Percentiles rank a stretch among this genome's conserved stretches.
These are phyloP conservation scores for Fusarium nematophilum DNA, from an alignment of 2,329 filamentous ascomycete species.

Conservation along the genomic window DNA sequence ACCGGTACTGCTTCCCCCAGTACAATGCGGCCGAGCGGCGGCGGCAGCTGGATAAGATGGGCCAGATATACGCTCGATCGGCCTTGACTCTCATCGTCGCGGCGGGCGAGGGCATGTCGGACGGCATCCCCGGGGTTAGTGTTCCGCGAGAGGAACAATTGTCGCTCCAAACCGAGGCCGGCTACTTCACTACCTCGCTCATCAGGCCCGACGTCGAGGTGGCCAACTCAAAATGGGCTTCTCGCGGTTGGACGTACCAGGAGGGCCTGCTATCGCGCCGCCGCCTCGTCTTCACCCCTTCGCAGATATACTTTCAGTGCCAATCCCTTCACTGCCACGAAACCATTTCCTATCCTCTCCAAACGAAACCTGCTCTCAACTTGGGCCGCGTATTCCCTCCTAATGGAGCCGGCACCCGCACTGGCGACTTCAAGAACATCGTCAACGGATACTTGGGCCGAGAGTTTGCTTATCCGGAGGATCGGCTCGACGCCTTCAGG, in stretches of 20 bases:
- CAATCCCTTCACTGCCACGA: conserved; percentile 52
- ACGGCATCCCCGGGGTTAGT: conserved; percentile 51
- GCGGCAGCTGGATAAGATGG: conserved; percentile 47
- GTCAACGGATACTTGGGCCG: conserved; percentile 49
- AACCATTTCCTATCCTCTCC: conserved; percentile 48
- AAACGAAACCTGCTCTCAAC: conserved; percentile 45
- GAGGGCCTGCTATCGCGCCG: conserved; percentile 51
- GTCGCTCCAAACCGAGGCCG: conserved; percentile 48
- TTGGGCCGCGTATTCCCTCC: conserved; percentile 49
- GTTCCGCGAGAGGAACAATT: conserved; percentile 49
- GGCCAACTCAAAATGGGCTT: conserved; percentile 49
- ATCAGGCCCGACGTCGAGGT: conserved; percentile 51
- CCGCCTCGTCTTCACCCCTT: conserved; percentile 51
- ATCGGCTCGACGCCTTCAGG: conserved; percentile 50
- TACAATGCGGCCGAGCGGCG: conserved; percentile 40
- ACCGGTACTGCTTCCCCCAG: conserved; percentile 50
- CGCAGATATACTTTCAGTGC: conserved; percentile 54
- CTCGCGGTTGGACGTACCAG: conserved; percentile 52
- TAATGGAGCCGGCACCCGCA: conserved; percentile 35
- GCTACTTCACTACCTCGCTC: conserved; percentile 51
- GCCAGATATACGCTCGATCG: conserved; percentile 49
- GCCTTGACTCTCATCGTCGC: conserved; percentile 51
- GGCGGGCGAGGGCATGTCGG: conserved; percentile 44
- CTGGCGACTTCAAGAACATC: conserved; percentile 43
- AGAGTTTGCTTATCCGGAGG: conserved; percentile 42